These are phyloP conservation scores for Pythium rhizo-oryzae DNA, from an alignment of 352 stramenopile species.

Conservation along the genomic window DNA sequence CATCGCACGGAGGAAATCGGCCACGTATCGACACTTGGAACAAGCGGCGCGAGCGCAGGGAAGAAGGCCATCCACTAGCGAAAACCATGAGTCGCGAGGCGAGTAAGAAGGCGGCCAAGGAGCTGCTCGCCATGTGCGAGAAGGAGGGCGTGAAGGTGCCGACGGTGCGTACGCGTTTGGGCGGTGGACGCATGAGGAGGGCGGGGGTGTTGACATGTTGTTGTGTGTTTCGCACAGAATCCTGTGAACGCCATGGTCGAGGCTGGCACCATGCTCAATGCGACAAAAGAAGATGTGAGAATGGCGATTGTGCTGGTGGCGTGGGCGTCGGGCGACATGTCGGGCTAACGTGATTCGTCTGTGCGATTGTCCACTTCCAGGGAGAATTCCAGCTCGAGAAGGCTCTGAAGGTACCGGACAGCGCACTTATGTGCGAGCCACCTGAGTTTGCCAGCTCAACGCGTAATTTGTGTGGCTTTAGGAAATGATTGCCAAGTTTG, in stretches of 20 bases:
- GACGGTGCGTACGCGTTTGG: constrained; percentile 42
- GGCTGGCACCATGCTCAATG: constrained; percentile 85
- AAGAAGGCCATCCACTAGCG: not conserved
- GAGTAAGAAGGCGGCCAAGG: constrained; percentile 71
- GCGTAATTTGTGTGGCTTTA: constrained; percentile 16
- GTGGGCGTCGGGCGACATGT: too few species aligned
- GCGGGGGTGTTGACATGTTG: not conserved
- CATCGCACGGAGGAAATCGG: not conserved
- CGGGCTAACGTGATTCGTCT: not conserved
- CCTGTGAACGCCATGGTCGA: constrained; percentile 80
- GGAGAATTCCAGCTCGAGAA: constrained; percentile 76
- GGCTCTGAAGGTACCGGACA: constrained; percentile 48
- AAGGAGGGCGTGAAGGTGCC: constrained; percentile 79
- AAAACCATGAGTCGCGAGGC: constrained; percentile 40
- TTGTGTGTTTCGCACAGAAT: constrained; percentile 38
- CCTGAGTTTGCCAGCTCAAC: not conserved
- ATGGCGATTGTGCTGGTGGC: not conserved
- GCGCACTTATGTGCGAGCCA: not conserved
- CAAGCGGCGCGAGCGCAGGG: not conserved
- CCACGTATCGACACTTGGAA: constrained; percentile 3
- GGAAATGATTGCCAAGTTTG: constrained; percentile 86
- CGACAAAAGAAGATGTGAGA: constrained; percentile 74
- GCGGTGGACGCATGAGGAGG: not conserved
- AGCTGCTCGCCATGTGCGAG: constrained; percentile 80
- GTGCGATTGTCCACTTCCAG: constrained; percentile 24